phyloP scores from a whole-genome alignment of 345 rosid genomes.

The Pistacia integerrima region DNA sequence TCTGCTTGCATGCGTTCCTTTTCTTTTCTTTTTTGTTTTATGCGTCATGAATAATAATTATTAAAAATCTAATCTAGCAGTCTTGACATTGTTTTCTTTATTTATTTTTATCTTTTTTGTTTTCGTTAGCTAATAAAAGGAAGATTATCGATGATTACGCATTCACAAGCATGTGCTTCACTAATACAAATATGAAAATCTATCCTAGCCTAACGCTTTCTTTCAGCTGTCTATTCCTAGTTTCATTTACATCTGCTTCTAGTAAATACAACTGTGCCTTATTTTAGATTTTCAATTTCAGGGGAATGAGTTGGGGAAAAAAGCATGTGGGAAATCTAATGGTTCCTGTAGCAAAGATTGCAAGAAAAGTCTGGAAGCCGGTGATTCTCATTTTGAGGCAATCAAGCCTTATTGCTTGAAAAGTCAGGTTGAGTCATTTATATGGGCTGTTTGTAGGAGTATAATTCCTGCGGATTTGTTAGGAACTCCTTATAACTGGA shows the following conservation, averaged over 20 bases:
- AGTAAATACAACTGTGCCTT: background rate
- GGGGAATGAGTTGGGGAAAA: conserved; percentile 30
- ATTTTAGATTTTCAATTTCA: conserved; percentile 28
- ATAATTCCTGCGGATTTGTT: conserved; percentile 72
- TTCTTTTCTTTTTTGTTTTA: background rate
- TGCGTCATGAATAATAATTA: too few species aligned
- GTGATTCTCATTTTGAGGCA: conserved; percentile 27
- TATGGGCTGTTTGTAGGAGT: conserved; percentile 77
- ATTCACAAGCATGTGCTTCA: background rate
- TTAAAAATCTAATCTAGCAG: background rate
- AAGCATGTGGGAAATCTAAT: conserved; percentile 18
- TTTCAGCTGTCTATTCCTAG: background rate
- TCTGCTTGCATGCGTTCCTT: background rate
- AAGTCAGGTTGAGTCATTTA: conserved; percentile 64
- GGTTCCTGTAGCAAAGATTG: conserved; percentile 17
- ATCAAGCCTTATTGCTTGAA: conserved; percentile 53
- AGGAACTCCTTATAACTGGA: conserved; percentile 67
- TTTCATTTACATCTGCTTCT: conserved; percentile 13
- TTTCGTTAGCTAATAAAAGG: background rate
- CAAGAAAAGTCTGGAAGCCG: conserved; percentile 16
- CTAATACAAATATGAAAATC: background rate
- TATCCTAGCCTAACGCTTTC: background rate
- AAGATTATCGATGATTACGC: background rate
- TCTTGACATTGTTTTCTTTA: background rate
- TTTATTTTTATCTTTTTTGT: conserved; percentile 1